Evolutionary conservation across 768 basidiomycete genomes (phyloP), one percentile per base, ranked within the genome.

Genomic region (Phlegmacium glaucopus): DNA sequence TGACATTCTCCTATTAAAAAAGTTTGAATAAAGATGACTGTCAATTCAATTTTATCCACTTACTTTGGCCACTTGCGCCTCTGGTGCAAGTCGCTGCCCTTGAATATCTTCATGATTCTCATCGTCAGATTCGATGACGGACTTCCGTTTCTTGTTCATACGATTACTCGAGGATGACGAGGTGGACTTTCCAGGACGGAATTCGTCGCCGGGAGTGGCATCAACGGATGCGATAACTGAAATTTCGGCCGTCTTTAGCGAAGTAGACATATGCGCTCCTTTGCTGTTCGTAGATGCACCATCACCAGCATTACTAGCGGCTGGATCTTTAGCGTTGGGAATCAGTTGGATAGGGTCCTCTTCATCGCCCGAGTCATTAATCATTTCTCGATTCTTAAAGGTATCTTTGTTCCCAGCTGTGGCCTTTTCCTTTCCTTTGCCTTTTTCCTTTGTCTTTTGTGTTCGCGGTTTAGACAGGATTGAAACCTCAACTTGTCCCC

Each of bases 301-400:
- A 32, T 29, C 10, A 22, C 32, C 22, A 0, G 22, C 32, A 13
- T 65, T 47, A 4, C 38, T 39, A 50, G 66, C 44, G 4, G 42
- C 45, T 17, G 61, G 51, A 8, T 55, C 56, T 15, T 36, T 53
- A 38, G 51, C 52, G 40, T 47, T 17, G 22, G 25, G 35, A 29
- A 39, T 43, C 51, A 53, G 12, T 25, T 43, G 28, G n/a, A 58
- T 26, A 15, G 42, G 43, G 26, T 52, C 54, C 5, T 48, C 49
- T 40, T 57, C 41, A 38, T 61, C 52, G 26, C 59, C 61, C 5
- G 63, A 68, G 39, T 71, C 66, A 8, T 69, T 59, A 29, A 76
- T 67, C 44, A 72, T 70, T 53, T 75, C 75, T n/a, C 63, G 59
- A 52, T 74, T 76, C 52, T 72, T 73, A 65, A 69, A 72, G 6